These are phyloP conservation scores for Solanum piurae DNA, from an alignment of 257 asterid genomes.

Conservation along the genomic window DNA sequence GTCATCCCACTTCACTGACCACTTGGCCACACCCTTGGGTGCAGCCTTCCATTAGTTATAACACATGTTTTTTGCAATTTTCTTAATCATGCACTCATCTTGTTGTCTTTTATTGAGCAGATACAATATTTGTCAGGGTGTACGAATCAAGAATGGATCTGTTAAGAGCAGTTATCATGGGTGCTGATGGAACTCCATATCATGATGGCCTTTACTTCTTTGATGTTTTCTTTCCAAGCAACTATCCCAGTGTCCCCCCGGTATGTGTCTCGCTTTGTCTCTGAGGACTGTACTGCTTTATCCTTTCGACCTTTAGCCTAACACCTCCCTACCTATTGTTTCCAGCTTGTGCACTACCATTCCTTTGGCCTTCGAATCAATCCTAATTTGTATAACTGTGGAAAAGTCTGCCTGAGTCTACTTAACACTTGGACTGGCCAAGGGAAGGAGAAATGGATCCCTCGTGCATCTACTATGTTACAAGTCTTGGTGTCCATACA, in stretches of 20 bases:
- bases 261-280: conserved; percentile 27
- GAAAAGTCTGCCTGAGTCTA: conserved; percentile 95
- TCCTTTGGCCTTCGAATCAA: conserved; percentile 88
- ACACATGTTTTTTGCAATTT: neutral
- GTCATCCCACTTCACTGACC: neutral
- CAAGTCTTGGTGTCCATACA: conserved; percentile 96
- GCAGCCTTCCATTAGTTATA: neutral
- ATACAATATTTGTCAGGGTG: conserved; percentile 69
- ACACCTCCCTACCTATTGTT: conserved; percentile 4
- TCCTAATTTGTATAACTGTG: conserved; percentile 71
- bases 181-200: conserved; percentile 98
- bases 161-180: conserved; percentile 82
- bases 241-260: conserved; percentile 80
- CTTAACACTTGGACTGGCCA: conserved; percentile 86
- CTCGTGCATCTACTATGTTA: conserved; percentile 59
- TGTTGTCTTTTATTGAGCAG: conserved; percentile 24
- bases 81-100: neutral
- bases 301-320: neutral
- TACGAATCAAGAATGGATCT: conserved; percentile 90
- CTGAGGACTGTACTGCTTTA: neutral
- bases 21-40: neutral
- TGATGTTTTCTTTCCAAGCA: conserved; percentile 68
- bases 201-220: conserved; percentile 97
- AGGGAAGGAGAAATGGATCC: conserved; percentile 74
- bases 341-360: conserved; percentile 76